Base-by-base conservation (phyloP, 371 early-diverging fungal species). In the Mortierella sp. region DNA sequence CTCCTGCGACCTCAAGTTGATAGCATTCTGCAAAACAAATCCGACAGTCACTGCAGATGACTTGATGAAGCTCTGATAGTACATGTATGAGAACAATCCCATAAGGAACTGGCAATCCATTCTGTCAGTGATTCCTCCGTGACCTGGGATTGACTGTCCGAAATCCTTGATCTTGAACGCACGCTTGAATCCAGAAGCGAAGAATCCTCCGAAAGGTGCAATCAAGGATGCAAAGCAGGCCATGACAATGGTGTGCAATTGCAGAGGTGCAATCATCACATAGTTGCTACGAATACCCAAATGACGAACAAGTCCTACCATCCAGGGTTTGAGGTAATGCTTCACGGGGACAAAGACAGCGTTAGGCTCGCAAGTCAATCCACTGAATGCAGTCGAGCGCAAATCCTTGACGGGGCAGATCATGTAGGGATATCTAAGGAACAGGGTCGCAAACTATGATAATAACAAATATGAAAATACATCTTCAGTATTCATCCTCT, bases 161-260 rank as follows among this genome's bases (percentile, higher is more conserved):
- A 99, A 99, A 84, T 99, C 99, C 80, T 99, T 99, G 83, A 99
- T 94, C 68, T 98, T 96, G 88, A 98, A 99, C 0, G 98, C 98
- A 45, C 99, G 90, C 86, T 99, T 99, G 54, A 97, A 93, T 5
- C 97, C 99, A 78, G 96, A 96, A 16, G 99, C 99, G 88, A 99
- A 97, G 90, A 99, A 99, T 5, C 99, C 99, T 52, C 99, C 98
- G 88, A 99, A 98, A 14, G 99, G 99, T 43, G 99, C 99, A 77
- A 99, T 96, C 69, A 98, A 80, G 3, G 98, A 97, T 4, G 99
- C 98, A 88, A 98, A 97, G 47, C 94, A 88, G 1, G 97, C 93
- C 91, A 99, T 92, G 20, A 94, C 86, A 35, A 99, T 84, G 35
- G 95, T 89, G 81, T 99, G 99, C 39, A 96, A 86, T 80, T 97